Conservation (phyloP, 768 basidiomycete species). For the Chalciporus sphaerocephalus region DNA sequence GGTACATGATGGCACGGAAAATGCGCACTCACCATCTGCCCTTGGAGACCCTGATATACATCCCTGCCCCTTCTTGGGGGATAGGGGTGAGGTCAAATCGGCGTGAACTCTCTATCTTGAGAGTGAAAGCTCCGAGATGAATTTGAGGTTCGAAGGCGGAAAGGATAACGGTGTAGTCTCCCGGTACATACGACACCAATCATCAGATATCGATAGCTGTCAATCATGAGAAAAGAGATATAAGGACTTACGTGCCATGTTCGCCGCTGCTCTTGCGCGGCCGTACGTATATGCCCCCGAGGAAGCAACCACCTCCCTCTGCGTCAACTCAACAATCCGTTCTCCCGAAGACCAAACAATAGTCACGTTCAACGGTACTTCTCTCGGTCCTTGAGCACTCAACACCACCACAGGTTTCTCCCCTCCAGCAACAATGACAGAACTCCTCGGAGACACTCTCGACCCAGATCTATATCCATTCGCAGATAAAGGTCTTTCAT, state of each 20-base stretch:
- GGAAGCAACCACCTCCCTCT: conserved; percentile 66
- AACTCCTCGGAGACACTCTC: neutral
- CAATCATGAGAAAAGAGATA: neutral
- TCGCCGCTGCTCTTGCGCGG: conserved; percentile 49
- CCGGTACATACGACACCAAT: conserved; percentile 31
- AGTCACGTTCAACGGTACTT: conserved; percentile 69
- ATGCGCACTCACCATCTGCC: conserved; percentile 65
- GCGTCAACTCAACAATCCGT: conserved; percentile 64
- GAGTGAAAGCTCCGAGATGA: conserved; percentile 59
- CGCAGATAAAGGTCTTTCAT: neutral
- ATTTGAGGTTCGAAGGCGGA: conserved; percentile 75
- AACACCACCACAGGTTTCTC: conserved; percentile 42
- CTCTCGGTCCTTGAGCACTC: conserved; percentile 52
- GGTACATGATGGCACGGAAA: neutral
- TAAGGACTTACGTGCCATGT: conserved; percentile 47
- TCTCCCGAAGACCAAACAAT: conserved; percentile 72
- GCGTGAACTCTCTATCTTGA: conserved; percentile 59
- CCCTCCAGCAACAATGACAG: neutral
- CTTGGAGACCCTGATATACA: conserved; percentile 67
- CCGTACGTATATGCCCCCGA: conserved; percentile 85
- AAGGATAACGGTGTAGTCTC: conserved; percentile 77
- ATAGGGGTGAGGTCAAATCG: conserved; percentile 62
- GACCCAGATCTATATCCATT: conserved; percentile 1
- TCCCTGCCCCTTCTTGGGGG: conserved; percentile 85
- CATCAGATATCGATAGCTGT: conserved; percentile 5